Evolutionary conservation across 345 rosid genomes (phyloP), one percentile per base, ranked within the genome.

Genomic region (Eucalyptus marginata): DNA sequence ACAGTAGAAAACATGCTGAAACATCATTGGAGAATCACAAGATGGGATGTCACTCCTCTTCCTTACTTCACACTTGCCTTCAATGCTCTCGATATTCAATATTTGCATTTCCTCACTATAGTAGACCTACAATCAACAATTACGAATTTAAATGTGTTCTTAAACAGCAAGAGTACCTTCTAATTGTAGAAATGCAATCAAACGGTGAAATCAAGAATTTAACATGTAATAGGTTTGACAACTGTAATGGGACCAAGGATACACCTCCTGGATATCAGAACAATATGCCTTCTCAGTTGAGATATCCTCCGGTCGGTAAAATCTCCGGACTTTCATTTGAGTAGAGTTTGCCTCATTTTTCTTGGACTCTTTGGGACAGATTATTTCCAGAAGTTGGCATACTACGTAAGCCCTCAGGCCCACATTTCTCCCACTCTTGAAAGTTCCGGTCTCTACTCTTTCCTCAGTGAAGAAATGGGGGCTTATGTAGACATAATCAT

Each of bases 61-160:
- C 92, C 96, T 95, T 83, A 96, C 96, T 91, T 96, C 97, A 91
- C 99, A 97, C 90, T 95, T 97, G 50, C 99, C 98, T 92, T 93
- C 92, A 86, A 97, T 86, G 80, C 88, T 88, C 87, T 68, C 94
- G 51, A 93, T 91, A 46, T 90, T 87, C 85, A 97, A 46, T 58
- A 86, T 44, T 43, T 44, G 49, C 68, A 90, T 93, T 88, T 94
- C 94, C 66, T 96, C 95, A 87, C 96, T 96, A 92, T 93, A 97
- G 86, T 94, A 97, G 40, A 96, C 89, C 99, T 97, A 40, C 43
- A 36, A 76, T 76, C 47, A 20, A 40, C 83, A 76, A 36, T 76
- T 36, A 94, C 91, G 92, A 49, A 90, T 86, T 88, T n/a, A 88
- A 80, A 86, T 86, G 87, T 25, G 7, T 31, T 51, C 29, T 49